Percentiles rank a stretch among this genome's conserved stretches.
phyloP scores from a whole-genome alignment of 2,329 filamentous ascomycete genomes.

The Aspergillus caelatus region DNA sequence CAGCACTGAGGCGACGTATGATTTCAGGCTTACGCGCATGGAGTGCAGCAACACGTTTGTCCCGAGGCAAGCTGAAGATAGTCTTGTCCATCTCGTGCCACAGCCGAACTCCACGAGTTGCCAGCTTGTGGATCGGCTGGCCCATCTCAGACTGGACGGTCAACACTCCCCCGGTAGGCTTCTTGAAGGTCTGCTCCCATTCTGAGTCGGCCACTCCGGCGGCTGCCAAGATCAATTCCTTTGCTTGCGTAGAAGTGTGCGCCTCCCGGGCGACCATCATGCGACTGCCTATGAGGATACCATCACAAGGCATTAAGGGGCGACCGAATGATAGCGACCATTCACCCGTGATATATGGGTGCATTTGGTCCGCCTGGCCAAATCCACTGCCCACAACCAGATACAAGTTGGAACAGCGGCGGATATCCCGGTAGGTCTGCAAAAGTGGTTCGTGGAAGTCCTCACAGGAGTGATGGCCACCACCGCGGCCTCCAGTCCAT shows the following conservation, averaged over 20 bases:
- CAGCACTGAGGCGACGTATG: slow-evolving; percentile 87
- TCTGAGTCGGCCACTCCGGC: slow-evolving; percentile 74
- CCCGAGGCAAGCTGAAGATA: slow-evolving; percentile 21
- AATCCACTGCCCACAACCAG: slow-evolving; percentile 91
- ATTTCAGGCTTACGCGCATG: slow-evolving; percentile 86
- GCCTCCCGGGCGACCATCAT: slow-evolving; percentile 96
- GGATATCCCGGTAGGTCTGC: slow-evolving; percentile 81
- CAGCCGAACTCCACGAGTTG: slow-evolving; percentile 41
- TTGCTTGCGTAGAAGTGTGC: slow-evolving; percentile 79
- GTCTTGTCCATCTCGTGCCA: slow-evolving; percentile 42
- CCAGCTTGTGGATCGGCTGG: slow-evolving; percentile 44
- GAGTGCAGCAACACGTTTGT: slow-evolving; percentile 54
- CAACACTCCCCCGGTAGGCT: slow-evolving; percentile 83
- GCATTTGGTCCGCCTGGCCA: slow-evolving; percentile 85
- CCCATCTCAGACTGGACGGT: slow-evolving; percentile 69
- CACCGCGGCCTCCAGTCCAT: slow-evolving; percentile 92
- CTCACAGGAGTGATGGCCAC: slow-evolving; percentile 92
- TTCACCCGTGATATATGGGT: slow-evolving; percentile 84
- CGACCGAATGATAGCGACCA: slow-evolving; percentile 87
- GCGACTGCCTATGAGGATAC: slow-evolving; percentile 85
- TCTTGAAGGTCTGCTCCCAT: slow-evolving; percentile 90
- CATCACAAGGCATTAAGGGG: slow-evolving; percentile 91
- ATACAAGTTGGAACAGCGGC: slow-evolving; percentile 74
- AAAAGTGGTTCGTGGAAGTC: slow-evolving; percentile 93
- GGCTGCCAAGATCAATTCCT: slow-evolving; percentile 81